Evolutionary conservation across 2,329 filamentous ascomycete genomes (phyloP).

Genomic region (Cordyceps tenuipes): DNA sequence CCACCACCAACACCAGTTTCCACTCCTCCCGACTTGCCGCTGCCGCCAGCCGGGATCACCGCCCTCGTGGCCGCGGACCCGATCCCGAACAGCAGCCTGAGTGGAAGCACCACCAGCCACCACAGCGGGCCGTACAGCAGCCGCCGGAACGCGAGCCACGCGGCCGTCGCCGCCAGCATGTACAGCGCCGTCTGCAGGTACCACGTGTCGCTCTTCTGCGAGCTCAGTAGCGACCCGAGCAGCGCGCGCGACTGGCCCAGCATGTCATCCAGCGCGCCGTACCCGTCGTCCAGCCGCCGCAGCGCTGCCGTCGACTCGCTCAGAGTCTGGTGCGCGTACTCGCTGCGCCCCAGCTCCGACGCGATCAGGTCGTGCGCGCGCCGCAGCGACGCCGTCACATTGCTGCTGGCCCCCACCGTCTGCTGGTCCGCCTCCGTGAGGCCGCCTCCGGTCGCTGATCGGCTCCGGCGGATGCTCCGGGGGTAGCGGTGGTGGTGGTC

Average conservation of each 20-base stretch:
- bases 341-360: constrained; percentile 73
- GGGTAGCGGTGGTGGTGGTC: constrained; percentile 14
- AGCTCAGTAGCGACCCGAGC: constrained; percentile 69
- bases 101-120: constrained; percentile 79
- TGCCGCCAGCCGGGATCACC: constrained; percentile 31
- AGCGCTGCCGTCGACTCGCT: constrained; percentile 77
- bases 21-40: constrained; percentile 17
- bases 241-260: constrained; percentile 67
- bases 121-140: constrained; percentile 82
- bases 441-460: constrained; percentile 19
- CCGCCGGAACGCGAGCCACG: constrained; percentile 79
- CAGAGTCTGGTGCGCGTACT: constrained; percentile 84
- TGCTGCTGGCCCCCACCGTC: constrained; percentile 64
- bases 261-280: constrained; percentile 69
- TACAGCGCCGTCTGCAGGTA: constrained; percentile 89
- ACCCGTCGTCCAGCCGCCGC: constrained; percentile 70
- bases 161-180: constrained; percentile 65
- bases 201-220: constrained; percentile 96
- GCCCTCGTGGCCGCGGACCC: constrained; percentile 47
- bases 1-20: constrained; percentile 20
- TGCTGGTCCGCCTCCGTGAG: constrained; percentile 61
- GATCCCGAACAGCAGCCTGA: constrained; percentile 57
- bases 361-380: constrained; percentile 83
- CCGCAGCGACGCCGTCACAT: constrained; percentile 76
- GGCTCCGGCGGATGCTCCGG: constrained; percentile 20